phyloP scores from a whole-genome alignment of 2,329 filamentous ascomycete species.

The Helotiales sp. region DNA sequence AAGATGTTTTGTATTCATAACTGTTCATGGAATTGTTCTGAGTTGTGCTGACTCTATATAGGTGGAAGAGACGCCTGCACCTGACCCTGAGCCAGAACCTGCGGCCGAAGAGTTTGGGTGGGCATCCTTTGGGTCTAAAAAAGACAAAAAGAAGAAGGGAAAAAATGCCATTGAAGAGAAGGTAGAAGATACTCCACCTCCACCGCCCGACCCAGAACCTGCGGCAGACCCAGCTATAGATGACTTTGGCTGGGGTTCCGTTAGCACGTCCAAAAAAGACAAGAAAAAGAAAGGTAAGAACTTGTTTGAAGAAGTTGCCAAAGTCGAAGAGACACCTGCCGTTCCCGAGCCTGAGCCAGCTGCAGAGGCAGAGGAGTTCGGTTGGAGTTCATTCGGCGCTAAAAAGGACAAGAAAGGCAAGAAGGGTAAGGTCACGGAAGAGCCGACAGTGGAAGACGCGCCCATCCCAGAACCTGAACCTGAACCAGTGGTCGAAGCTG shows the following conservation, averaged over 20 bases:
- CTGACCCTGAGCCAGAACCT: constrained; percentile 27
- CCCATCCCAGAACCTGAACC: constrained; percentile 31
- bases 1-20: too few relatives aligned
- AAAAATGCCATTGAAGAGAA: constrained; percentile 1
- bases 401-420: constrained; percentile 46
- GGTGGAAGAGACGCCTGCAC: background rate
- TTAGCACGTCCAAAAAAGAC: constrained; percentile 31
- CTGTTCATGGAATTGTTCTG: too few relatives aligned
- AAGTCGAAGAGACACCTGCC: constrained; percentile 19
- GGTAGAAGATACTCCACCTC: background rate
- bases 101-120: constrained; percentile 22
- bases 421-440: constrained; percentile 20
- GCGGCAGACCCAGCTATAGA: constrained; percentile 10
- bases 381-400: background rate
- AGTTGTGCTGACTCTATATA: background rate
- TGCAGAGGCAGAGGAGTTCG: background rate
- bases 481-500: constrained; percentile 24
- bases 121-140: background rate
- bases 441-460: constrained; percentile 14
- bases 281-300: constrained; percentile 46
- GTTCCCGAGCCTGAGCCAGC: background rate
- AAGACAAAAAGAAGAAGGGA: background rate
- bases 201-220: constrained; percentile 26
- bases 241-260: constrained; percentile 16
- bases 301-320: constrained; percentile 32